Base-by-base conservation (phyloP, 23 red algal genomes). In the Gracilariopsis chorda region DNA sequence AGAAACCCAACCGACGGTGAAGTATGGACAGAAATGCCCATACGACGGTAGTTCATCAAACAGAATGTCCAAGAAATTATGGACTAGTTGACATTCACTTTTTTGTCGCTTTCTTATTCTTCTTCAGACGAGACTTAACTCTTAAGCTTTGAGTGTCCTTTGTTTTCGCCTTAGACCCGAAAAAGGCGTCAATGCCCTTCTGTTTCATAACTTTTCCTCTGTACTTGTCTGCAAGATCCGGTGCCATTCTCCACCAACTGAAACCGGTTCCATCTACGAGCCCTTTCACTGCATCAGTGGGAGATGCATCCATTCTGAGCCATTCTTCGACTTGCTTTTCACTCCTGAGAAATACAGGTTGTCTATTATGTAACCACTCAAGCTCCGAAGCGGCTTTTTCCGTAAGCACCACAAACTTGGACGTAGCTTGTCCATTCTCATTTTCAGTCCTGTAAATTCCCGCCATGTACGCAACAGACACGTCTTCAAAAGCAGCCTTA, bases 101-200 rank as follows among this genome's bases (percentile, higher is more conserved):
- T 36, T 39, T 7, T 12, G 32, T 3, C 13, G 35, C 41, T 25
- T 68, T 68, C 14, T 16, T 35, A 9, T 7, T 30, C 62, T 68
- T 68, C 21, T 68, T 30, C 17, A 68, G 28, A 16, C 33, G 62
- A 40, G 62, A 4, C 33, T 39, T 68, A 25, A 68, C 62, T 25
- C 41, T 68, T 30, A 68, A 36, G 33, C 41, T 17, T 4, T 20
- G 33, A 12, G 35, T 2, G 9, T 68, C 41, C 62, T 41, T 41
- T 1, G 6, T n/a, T 43, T 49, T 52, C 48, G 33, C 43, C 48
- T 53, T 49, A 2, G 10, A 11, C 4, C 72, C 72, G 24, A 78
- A 78, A 40, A 78, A 78, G 21, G 72, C 43, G 25, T 49, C 43
- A 24, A 78, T 42, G 34, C 48, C 72, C 48, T 78, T 78, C 72